Conservation (phyloP, 1,139 yeast genomes). For the Sporopachydermia cereana region DNA sequence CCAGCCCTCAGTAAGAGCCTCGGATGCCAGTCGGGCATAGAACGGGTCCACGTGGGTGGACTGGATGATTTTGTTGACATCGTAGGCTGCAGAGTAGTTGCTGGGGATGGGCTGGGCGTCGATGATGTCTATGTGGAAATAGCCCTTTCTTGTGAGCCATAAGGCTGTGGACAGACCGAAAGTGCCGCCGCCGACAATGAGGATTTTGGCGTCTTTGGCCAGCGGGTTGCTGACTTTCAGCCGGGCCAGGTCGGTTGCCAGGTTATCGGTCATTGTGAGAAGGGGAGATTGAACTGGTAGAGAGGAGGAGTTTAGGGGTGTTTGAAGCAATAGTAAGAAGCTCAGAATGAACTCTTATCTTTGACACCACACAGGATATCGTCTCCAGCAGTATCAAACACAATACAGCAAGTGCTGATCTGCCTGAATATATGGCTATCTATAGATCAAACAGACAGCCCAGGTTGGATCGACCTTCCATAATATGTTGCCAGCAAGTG, state of each 20-base stretch:
- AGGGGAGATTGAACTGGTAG: not conserved
- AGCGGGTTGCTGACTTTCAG: not conserved
- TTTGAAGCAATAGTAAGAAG: too few species aligned
- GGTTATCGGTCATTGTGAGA: not conserved
- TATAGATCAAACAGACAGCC: too few species aligned
- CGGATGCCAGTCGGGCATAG: conserved; percentile 26
- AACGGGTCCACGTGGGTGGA: conserved; percentile 29
- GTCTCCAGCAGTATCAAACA: too few species aligned
- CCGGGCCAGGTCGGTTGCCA: not conserved
- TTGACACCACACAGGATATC: too few species aligned
- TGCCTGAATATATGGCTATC: too few species aligned
- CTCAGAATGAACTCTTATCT: too few species aligned
- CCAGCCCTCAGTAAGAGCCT: conserved; percentile 14
- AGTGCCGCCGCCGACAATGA: conserved; percentile 18
- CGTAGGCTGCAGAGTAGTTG: conserved; percentile 36
- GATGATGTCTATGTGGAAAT: conserved; percentile 21
- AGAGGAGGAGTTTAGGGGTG: too few species aligned
- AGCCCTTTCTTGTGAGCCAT: conserved; percentile 19
- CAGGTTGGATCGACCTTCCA: too few species aligned
- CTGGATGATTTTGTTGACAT: conserved; percentile 34
- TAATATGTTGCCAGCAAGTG: too few species aligned
- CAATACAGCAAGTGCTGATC: too few species aligned
- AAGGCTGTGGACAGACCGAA: conserved; percentile 29
- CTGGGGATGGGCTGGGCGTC: conserved; percentile 34
- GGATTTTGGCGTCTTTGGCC: not conserved